Conservation (phyloP, 306 rosid species). For the Citrullus amarus region DNA sequence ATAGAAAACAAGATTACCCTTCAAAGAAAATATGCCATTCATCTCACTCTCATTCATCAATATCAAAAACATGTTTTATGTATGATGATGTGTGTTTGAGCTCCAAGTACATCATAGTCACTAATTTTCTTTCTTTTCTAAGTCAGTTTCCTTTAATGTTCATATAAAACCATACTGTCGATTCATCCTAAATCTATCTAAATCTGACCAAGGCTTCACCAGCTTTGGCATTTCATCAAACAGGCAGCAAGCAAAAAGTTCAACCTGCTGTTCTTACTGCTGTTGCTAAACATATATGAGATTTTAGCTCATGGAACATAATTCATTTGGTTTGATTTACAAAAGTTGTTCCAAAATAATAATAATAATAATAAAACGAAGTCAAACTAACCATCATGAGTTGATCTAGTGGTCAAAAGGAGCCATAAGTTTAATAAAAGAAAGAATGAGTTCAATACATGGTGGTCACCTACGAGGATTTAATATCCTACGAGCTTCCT, state of each 20-base stretch:
- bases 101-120: neutral
- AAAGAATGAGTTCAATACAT: no score
- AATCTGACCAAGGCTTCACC: neutral
- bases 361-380: no score
- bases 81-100: conserved; percentile 3
- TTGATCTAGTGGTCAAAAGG: no score
- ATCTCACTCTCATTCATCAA: neutral
- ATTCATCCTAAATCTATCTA: neutral
- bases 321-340: neutral
- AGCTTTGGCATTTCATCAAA: neutral
- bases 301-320: neutral
- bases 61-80: neutral
- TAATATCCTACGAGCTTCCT: no score
- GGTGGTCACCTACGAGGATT: no score
- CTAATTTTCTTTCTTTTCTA: neutral
- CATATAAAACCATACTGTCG: neutral
- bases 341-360: neutral
- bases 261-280: neutral
- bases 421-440: no score
- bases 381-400: no score
- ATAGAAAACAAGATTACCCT: neutral
- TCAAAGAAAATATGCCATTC: neutral
- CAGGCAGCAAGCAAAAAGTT: neutral
- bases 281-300: neutral
- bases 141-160: neutral